Conservation (phyloP, 179 eudicot species). For the Nepenthes alata region DNA sequence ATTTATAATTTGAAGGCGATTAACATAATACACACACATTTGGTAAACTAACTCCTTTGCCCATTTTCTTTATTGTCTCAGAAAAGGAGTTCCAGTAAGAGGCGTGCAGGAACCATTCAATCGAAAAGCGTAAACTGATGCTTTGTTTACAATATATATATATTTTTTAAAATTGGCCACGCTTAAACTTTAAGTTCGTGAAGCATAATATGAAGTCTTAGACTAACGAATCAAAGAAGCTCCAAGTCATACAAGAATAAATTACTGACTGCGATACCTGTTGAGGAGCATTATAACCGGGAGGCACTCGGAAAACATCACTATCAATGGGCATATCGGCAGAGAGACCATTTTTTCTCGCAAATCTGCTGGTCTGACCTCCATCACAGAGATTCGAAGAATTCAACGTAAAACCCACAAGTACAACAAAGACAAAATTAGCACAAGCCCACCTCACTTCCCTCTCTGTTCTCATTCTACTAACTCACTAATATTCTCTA, state of each 20-base stretch:
- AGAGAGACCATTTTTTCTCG: constrained; percentile 1
- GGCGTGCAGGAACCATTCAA: too few species aligned
- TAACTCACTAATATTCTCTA: too few species aligned
- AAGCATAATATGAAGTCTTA: not conserved
- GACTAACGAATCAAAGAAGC: not conserved
- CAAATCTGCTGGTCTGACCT: constrained; percentile 8
- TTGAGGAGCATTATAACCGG: constrained; percentile 15
- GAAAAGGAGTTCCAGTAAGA: too few species aligned
- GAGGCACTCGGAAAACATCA: constrained; percentile 12
- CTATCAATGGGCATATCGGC: constrained; percentile 14
- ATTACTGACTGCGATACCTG: constrained; percentile 5
- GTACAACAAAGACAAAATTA: not conserved
- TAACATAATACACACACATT: too few species aligned
- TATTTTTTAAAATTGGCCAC: too few species aligned
- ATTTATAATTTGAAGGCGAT: too few species aligned
- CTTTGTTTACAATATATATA: too few species aligned
- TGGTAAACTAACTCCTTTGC: too few species aligned
- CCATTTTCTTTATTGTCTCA: too few species aligned
- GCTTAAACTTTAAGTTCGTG: not conserved
- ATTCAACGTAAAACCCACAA: not conserved
- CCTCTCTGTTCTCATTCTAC: constrained; percentile 3
- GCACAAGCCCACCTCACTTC: not conserved
- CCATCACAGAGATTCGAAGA: constrained; percentile 5
- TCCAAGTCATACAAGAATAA: not conserved
- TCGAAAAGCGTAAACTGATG: too few species aligned